Conservation (phyloP, 805 yeast genomes). For the Pichia occidentalis region DNA sequence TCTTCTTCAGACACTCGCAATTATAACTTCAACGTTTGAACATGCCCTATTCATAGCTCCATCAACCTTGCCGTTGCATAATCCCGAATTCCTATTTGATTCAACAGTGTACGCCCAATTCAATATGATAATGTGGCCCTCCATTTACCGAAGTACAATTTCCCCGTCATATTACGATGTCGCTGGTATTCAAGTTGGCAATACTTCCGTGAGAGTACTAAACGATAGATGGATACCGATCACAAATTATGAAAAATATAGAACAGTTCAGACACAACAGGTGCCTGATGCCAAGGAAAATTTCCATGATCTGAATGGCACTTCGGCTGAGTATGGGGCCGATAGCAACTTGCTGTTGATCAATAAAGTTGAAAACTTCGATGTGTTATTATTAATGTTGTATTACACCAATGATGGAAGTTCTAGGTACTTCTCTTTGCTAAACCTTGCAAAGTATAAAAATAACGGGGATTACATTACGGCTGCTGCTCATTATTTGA, state of each 20-base stretch:
- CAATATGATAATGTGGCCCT: constrained; percentile 69
- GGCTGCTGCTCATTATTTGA: constrained; percentile 56
- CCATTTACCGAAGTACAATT: constrained; percentile 80
- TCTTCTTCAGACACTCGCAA: constrained; percentile 62
- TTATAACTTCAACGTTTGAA: constrained; percentile 66
- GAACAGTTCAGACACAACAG: constrained; percentile 27
- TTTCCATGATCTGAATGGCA: constrained; percentile 57
- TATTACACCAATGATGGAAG: constrained; percentile 59
- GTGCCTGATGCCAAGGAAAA: constrained; percentile 29
- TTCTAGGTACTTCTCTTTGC: constrained; percentile 45
- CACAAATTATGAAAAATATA: constrained; percentile 26
- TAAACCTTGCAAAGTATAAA: constrained; percentile 57
- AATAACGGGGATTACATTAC: constrained; percentile 75
- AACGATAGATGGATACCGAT: constrained; percentile 26
- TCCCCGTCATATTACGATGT: constrained; percentile 66
- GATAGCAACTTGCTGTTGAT: constrained; percentile 59
- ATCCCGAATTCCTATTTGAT: constrained; percentile 54
- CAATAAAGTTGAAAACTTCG: constrained; percentile 47
- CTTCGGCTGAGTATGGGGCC: constrained; percentile 61
- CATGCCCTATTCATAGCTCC: constrained; percentile 67
- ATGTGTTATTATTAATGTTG: constrained; percentile 45
- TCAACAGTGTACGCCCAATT: constrained; percentile 46
- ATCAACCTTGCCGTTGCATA: constrained; percentile 63
- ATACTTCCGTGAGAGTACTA: constrained; percentile 22
- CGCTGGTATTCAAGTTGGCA: constrained; percentile 49